These are phyloP conservation scores for Hyphopichia khmerensis DNA, from an alignment of 1,139 yeast species.

Conservation along the genomic window DNA sequence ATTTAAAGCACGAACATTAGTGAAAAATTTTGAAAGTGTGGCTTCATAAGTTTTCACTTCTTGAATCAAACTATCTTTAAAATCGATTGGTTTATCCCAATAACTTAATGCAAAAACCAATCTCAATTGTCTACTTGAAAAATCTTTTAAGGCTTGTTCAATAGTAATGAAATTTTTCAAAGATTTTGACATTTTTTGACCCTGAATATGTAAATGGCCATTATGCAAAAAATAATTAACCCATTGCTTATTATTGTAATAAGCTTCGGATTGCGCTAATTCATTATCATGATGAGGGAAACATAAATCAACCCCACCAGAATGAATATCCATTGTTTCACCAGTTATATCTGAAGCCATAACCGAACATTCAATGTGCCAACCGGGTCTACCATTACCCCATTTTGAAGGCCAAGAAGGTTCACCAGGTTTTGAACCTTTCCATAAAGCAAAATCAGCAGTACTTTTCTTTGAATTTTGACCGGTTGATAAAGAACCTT, in stretches of 20 bases:
- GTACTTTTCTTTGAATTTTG: conserved; percentile 59
- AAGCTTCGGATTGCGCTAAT: conserved; percentile 95
- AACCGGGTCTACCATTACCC: conserved; percentile 98
- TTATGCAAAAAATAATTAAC: conserved; percentile 94
- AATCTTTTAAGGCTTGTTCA: conserved; percentile 76
- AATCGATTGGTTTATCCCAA: conserved; percentile 93
- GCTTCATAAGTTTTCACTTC: conserved; percentile 80
- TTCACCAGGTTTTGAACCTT: conserved; percentile 94
- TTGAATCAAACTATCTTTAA: conserved; percentile 72
- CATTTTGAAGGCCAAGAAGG: conserved; percentile 95
- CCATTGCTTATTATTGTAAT: conserved; percentile 89
- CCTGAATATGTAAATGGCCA: conserved; percentile 97
- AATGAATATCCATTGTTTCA: conserved; percentile 83
- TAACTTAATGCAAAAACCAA: conserved; percentile 86
- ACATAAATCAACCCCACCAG: conserved; percentile 96
- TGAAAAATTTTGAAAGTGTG: conserved; percentile 76
- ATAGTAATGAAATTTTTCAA: conserved; percentile 93
- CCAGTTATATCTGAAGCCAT: conserved; percentile 95
- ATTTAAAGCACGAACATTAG: conserved; percentile 75
- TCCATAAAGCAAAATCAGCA: conserved; percentile 96
- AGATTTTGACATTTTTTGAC: conserved; percentile 96
- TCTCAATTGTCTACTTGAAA: conserved; percentile 78
- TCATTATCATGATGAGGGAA: conserved; percentile 99
- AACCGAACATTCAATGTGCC: conserved; percentile 99
- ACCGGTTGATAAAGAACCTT: conserved; percentile 75